Base-by-base conservation (phyloP, 495 filamentous ascomycete species). In the Penicillium taxi region DNA sequence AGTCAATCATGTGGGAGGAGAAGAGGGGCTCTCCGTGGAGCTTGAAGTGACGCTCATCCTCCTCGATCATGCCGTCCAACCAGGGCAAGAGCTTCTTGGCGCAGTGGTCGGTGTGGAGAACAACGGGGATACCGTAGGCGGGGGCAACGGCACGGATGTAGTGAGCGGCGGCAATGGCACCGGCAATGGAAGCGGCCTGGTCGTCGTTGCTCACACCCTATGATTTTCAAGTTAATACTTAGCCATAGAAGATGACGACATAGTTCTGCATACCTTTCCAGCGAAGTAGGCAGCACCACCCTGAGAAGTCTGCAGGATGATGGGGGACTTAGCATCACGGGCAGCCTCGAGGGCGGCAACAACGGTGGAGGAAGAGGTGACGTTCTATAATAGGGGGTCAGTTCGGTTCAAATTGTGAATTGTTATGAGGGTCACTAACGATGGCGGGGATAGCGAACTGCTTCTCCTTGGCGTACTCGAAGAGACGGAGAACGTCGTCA, bases 1-100 rank as follows among this genome's bases (percentile, higher is more conserved):
- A 59, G 65, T 98, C 91, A 52, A 99, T 94, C 91, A 99, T 96
- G 76, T 99, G 91, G 50, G 70, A 79, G 54, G 80, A 86, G 78
- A 90, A 99, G 30, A 98, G 82, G 39, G 93, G 91, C 61, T 88
- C 81, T 62, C 84, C 84, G 62, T 93, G 79, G 53, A 77, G 56
- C 75, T 94, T 89, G 82, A 90, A 93, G 72, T 89, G 86, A 35
- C 65, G 67, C 80, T 99, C 93, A 58, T 95, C 88, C 36, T 72
- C 83, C 46, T 87, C 85, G 32, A 96, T 64, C 80, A 98, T 89
- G 51, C 91, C 91, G 59, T 96, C 91, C 51, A 98, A 68, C 91
- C 93, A 96, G 27, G 87, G 86, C 11, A 91, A 75, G 32, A 93
- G 80, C 75, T 93, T 91, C 80, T 85, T 88, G 58, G 86, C 86